Percentiles rank a stretch among this genome's conserved stretches.
phyloP scores from a whole-genome alignment of 352 stramenopile species.

The Globisporangium nagaii region DNA sequence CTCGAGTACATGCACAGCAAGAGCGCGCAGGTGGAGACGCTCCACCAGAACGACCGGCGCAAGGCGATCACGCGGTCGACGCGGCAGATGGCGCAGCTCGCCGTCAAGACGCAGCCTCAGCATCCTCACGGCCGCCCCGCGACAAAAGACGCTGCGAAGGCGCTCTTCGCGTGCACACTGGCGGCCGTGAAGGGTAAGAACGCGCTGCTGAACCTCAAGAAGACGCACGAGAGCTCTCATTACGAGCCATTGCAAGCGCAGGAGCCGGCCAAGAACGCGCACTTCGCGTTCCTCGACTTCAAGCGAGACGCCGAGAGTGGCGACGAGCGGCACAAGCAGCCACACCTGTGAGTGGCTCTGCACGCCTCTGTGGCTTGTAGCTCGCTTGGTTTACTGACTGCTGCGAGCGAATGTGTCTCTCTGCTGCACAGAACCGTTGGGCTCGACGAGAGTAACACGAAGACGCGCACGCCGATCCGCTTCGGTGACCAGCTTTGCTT shows the following conservation, averaged over 20 bases:
- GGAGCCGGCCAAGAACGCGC: conserved; percentile 43
- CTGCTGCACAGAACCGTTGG: conserved; percentile 17
- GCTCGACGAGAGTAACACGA: conserved; percentile 39
- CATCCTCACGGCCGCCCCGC: conserved; percentile 1
- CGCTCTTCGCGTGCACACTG: conserved; percentile 23
- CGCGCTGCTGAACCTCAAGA: conserved; percentile 20
- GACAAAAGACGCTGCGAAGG: conserved; percentile 4
- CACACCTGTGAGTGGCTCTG: conserved; percentile 15
- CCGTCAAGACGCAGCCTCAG: conserved; percentile 12
- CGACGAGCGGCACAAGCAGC: conserved; percentile 7
- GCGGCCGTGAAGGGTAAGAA: conserved; percentile 22
- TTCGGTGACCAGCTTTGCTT: conserved; percentile 63
- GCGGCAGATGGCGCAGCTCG: conserved; percentile 33
- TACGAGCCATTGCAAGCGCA: too few species aligned
- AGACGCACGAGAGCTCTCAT: not conserved
- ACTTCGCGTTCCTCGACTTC: conserved; percentile 62
- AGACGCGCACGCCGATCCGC: conserved; percentile 36
- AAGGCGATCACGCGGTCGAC: conserved; percentile 24
- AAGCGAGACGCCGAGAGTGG: conserved; percentile 11
- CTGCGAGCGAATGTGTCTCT: too few species aligned
- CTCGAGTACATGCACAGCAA: conserved; percentile 45
- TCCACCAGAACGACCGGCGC: conserved; percentile 36
- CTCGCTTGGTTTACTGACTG: not conserved
- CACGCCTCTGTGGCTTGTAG: not conserved
- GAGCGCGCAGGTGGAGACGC: conserved; percentile 20